Evolutionary conservation across 2,329 filamentous ascomycete genomes (phyloP), one percentile per base, ranked within the genome.

Genomic region (Clonostachys rhizophaga): DNA sequence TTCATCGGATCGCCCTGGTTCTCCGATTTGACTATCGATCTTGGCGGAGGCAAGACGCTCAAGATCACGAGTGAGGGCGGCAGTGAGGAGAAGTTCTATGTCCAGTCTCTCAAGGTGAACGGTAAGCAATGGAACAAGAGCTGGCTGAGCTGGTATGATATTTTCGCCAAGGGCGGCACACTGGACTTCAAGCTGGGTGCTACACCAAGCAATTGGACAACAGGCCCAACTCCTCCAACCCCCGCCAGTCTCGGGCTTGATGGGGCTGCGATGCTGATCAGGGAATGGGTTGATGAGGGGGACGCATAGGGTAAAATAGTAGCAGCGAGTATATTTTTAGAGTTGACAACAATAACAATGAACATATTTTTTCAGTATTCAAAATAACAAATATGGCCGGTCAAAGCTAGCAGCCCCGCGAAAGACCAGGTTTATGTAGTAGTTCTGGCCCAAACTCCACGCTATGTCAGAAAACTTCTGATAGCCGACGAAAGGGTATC

Each of bases 21-120:
- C 57, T 62, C 64, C 2, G 71, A 79, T 37, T 66, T 87, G 52
- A 80, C 69, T 1, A 78, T 89, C 47, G 64, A 76, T 35, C 70
- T 88, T 2, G 80, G 77, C 10, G 67, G 58, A 4, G 73, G 69
- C 5, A 83, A 79, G 58, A 71, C 57, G 20, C 67, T 88, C 24
- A 60, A 63, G 3, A 74, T 88, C 43, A 81, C 74, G 0, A 68
- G 75, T 1, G 74, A 63, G 0, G 79, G 80, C 6, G 70, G 74
- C 9, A 58, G 66, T 50, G 65, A 74, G 37, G 66, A 72, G 37
- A 67, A 70, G 9, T 74, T 73, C 54, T 86, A 85, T 54, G 83
- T 89, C 5, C 85, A 89, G 66, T 78, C 75, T 20, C 66, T 89
- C 49, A 76, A 69, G 54, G 75, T 89, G 41, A 88, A 89, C 56